These are phyloP conservation scores for Claviceps sp. DNA, from an alignment of 2,329 filamentous ascomycete genomes.

Conservation along the genomic window DNA sequence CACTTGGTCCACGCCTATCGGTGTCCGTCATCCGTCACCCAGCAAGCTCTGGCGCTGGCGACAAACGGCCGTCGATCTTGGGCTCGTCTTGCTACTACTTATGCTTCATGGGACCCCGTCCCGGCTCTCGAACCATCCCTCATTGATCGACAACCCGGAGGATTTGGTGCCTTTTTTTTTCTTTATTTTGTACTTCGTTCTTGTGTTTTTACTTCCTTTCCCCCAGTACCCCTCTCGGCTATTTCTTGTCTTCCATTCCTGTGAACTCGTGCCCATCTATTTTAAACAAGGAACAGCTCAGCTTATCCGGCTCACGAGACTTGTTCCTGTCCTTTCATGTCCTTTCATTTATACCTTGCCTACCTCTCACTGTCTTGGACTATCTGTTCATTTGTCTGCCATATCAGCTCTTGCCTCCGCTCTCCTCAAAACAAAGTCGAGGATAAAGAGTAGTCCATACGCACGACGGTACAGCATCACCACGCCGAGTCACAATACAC, in stretches of 20 bases:
- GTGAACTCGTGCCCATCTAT: constrained; percentile 17
- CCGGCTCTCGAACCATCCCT: constrained; percentile 15
- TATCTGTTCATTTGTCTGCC: neutral
- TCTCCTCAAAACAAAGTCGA: neutral
- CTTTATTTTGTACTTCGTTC: constrained; percentile 26
- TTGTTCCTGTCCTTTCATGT: constrained; percentile 28
- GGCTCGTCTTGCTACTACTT: constrained; percentile 35
- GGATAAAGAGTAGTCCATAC: constrained; percentile 12
- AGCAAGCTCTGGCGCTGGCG: constrained; percentile 8
- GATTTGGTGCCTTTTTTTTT: constrained; percentile 23
- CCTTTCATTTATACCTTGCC: constrained; percentile 24
- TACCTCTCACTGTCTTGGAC: constrained; percentile 1
- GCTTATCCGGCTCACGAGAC: constrained; percentile 18
- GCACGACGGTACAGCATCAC: constrained; percentile 12
- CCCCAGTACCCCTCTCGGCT: constrained; percentile 25
- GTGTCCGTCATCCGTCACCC: constrained; percentile 6
- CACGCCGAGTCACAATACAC: constrained; percentile 15
- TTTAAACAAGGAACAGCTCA: constrained; percentile 27
- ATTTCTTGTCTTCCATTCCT: constrained; percentile 30
- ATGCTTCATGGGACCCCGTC: constrained; percentile 32
- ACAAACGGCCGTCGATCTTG: constrained; percentile 25
- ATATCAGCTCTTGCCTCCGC: too few relatives aligned
- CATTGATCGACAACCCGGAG: constrained; percentile 35
- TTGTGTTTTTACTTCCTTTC: constrained; percentile 31
- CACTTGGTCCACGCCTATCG: constrained; percentile 10